Percentiles rank a stretch among this genome's conserved stretches.
These are phyloP conservation scores for Fusarium pseudoanthophilum DNA, from an alignment of 2,329 filamentous ascomycete genomes.

Conservation along the genomic window DNA sequence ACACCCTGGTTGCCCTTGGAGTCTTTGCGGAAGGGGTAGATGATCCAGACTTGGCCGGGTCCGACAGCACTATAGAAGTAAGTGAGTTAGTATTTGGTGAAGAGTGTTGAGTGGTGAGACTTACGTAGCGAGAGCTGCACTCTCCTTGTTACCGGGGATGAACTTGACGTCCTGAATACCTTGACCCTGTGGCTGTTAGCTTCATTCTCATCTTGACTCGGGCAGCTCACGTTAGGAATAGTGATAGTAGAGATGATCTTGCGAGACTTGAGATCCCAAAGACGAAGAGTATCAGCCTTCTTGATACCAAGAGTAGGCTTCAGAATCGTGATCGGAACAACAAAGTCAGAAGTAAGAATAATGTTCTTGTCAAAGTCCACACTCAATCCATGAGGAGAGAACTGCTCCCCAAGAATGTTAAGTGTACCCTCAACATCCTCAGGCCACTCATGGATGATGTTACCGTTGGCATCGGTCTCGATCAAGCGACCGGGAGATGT, in stretches of 20 bases:
- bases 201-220: rapidly evolving
- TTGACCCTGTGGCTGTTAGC: conserved; percentile 52
- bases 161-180: conserved; percentile 75
- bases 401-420: conserved; percentile 69
- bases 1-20: conserved; percentile 66
- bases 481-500: conserved; percentile 68
- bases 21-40: conserved; percentile 69
- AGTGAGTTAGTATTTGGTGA: neutral
- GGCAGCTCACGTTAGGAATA: conserved; percentile 62
- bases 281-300: conserved; percentile 66
- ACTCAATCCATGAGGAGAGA: conserved; percentile 68
- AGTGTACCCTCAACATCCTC: conserved; percentile 64
- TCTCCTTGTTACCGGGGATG: conserved; percentile 68
- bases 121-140: conserved; percentile 66
- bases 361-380: conserved; percentile 67
- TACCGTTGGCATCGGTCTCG: conserved; percentile 67
- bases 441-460: conserved; percentile 72
- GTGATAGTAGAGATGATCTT: conserved; percentile 70
- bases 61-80: conserved; percentile 61
- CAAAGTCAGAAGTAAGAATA: conserved; percentile 71
- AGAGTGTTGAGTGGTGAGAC: neutral
- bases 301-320: conserved; percentile 67
- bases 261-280: conserved; percentile 65
- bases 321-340: conserved; percentile 69
- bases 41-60: conserved; percentile 71